Evolutionary conservation across 2,329 filamentous ascomycete species (phyloP), one percentile per base, ranked within the genome.

Genomic region (Fusarium multiceps): DNA sequence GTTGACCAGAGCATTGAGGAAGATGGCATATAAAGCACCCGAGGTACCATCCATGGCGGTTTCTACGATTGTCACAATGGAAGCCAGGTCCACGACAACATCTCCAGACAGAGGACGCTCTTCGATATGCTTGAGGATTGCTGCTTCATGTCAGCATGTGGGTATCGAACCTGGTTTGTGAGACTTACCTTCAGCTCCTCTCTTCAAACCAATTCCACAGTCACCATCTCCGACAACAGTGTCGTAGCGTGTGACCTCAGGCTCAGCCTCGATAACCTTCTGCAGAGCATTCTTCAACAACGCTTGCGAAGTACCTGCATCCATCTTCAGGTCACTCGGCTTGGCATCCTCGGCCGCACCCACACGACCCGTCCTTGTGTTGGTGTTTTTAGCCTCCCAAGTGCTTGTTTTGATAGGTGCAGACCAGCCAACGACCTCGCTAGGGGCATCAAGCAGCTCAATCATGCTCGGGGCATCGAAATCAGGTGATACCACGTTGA

Each of bases 151-250:
- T 79, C 56, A 79, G 74, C 41, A 16, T 43, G 30, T 9, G 16
- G 11, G 2, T 28, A 10, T 37, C 12, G 9, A 20, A 9, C 32
- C 20, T 16, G 7, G 18, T 27, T 32, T 21, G 11, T 20, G n/a
- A 23, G 23, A 74, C 81, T 78, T 80, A 86, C 84, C 88, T 85
- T 97, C 91, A n/a, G 94, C 93, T 50, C 94, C 94, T 66, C 93
- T 89, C 82, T 93, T 93, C 66, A 97, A 83, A 7, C 93, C 93
- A 61, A 93, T 92, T 12, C 94, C 94, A 75, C 94, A 97, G 80
- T 97, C 94, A 48, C 94, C 94, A 76, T 97, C 94, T 43, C 94
- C 94, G 25, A 97, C 93, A 14, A 96, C 88, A 0, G 93, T 97
- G 76, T 93, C 92, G 74, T 89, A 93, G 51, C 83, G 86, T 1